A percentile compares a stretch with the other conserved stretches of the same genome.
Conservation (phyloP, 495 filamentous ascomycete genomes). For the Tuber magnatum region DNA sequence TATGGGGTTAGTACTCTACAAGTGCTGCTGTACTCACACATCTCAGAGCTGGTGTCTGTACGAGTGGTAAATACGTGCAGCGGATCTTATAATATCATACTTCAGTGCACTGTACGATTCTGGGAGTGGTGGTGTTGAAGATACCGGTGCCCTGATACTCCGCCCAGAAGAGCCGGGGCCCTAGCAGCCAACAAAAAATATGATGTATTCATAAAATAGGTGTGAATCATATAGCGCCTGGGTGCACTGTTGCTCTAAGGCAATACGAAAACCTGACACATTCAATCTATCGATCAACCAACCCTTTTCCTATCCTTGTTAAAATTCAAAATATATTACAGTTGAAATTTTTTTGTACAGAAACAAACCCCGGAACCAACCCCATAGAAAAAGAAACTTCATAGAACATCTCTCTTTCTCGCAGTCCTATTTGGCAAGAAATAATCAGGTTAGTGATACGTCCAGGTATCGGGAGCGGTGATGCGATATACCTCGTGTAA, state of each 20-base stretch:
- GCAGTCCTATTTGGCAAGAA: conserved; percentile 39
- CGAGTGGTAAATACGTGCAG: neutral
- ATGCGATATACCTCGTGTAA: conserved; percentile 60
- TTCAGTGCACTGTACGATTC: neutral
- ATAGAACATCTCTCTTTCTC: conserved; percentile 41
- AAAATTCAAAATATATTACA: neutral
- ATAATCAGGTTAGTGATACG: conserved; percentile 29
- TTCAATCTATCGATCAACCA: neutral
- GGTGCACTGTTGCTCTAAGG: neutral
- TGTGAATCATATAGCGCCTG: too few relatives aligned
- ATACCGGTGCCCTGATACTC: neutral
- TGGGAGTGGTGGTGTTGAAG: neutral
- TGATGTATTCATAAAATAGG: neutral
- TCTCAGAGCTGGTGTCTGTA: neutral
- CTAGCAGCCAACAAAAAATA: neutral
- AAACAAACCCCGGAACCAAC: neutral
- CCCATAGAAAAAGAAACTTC: neutral
- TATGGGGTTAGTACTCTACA: neutral
- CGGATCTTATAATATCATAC: neutral
- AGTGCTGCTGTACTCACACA: neutral
- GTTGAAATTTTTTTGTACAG: neutral
- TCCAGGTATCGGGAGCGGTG: conserved; percentile 20
- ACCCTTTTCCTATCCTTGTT: neutral
- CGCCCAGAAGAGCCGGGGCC: neutral
- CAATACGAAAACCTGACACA: neutral